Percentiles rank a stretch among this genome's conserved stretches.
Conservation (phyloP, 78 protist species). For the Dictyostelium discoideum region DNA sequence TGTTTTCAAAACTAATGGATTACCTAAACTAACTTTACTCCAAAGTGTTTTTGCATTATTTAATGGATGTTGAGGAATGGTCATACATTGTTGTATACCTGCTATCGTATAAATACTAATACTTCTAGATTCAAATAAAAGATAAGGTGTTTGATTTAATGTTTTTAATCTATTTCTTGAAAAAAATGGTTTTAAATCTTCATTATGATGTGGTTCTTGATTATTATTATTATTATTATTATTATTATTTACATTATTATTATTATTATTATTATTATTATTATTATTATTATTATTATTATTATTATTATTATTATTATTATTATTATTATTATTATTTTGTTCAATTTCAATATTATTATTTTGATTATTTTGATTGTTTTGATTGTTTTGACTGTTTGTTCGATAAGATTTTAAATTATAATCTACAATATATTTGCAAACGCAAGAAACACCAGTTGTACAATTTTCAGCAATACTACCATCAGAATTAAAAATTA, state of each 20-base stretch:
- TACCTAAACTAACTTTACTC: conserved; percentile 80
- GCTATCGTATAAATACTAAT: conserved; percentile 55
- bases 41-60: conserved; percentile 37
- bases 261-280: background rate
- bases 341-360: background rate
- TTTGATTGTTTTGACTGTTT: background rate
- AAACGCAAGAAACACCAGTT: conserved; percentile 82
- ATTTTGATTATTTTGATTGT: background rate
- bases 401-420: conserved; percentile 6
- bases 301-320: background rate
- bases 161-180: background rate
- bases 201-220: background rate
- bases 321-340: background rate
- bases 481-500: conserved; percentile 82
- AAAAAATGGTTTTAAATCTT: conserved; percentile 5
- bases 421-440: conserved; percentile 44
- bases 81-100: conserved; percentile 35
- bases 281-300: background rate
- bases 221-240: background rate
- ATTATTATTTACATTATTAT: background rate
- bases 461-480: conserved; percentile 85
- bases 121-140: background rate
- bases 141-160: conserved; percentile 24
- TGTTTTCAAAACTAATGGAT: conserved; percentile 50
- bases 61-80: conserved; percentile 36